Evolutionary conservation across 2,329 filamentous ascomycete species (phyloP), one percentile per base, ranked within the genome.

Genomic region (Fusarium sterilihyphosum): DNA sequence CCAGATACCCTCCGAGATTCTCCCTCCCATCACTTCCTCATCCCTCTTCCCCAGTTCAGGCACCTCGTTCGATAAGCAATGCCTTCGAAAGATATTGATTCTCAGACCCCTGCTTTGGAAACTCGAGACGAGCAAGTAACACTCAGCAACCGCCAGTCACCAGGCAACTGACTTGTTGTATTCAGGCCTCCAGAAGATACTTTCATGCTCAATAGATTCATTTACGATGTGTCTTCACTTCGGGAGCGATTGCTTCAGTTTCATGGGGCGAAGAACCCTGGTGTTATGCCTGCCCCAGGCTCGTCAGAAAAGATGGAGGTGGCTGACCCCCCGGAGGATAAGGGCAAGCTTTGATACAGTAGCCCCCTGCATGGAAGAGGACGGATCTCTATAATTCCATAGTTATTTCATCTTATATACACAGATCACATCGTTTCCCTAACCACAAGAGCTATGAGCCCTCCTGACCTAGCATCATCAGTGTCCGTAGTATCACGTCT

Each of bases 161-260:
- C 24, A 37, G 33, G 29, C n/a, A 11, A 14, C 60, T 70, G 47
- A 70, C 40, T 20, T 26, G 10, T 44, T 14, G 6, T 20, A 12
- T 5, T 8, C n/a, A 71, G 67, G 29, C 12, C 24, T 18, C 33
- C 13, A 35, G 31, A 35, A 18, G 20, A 35, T 17, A 4, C 13
- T 7, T 29, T 3, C 7, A 66, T 73, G 57, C 58, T 77, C 11
- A 33, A 54, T 1, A 52, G 43, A 20, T 77, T 67, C 33, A 58
- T 77, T 31, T 56, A 73, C 13, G 68, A 76, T 33, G 61, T 47
- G 0, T 66, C 50, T 6, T 68, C 66, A 3, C 17, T 73, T 14
- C 72, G 75, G 22, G 69, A 73, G 26, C 57, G 60, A 2, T 61
- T 77, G 1, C 29, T 73, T 14, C 54, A 63, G 24, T 8, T 18